phyloP scores from a whole-genome alignment of 2,329 filamentous ascomycete species.

The Catunica adiposa region DNA sequence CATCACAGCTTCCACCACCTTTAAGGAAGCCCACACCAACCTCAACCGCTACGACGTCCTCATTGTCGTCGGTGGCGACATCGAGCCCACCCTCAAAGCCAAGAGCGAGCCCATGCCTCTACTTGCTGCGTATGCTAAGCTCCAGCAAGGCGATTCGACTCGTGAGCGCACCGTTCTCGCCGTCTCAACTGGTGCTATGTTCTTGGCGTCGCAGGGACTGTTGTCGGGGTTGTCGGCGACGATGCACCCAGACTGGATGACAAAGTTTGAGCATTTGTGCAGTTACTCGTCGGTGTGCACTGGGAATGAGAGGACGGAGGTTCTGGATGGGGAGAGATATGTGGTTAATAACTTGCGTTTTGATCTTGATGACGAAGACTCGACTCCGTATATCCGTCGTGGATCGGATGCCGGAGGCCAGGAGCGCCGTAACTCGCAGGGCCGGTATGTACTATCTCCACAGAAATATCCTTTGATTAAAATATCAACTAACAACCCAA shows the following conservation, averaged over 20 bases:
- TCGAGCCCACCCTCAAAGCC: slow-evolving; percentile 45
- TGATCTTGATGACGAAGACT: slow-evolving; percentile 63
- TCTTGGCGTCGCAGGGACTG: slow-evolving; percentile 61
- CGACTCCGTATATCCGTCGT: slow-evolving; percentile 68
- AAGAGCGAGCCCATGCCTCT: slow-evolving; percentile 53
- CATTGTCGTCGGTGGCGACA: slow-evolving; percentile 57
- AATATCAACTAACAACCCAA: slow-evolving; percentile 15
- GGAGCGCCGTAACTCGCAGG: slow-evolving; percentile 43
- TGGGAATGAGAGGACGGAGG: slow-evolving; percentile 61
- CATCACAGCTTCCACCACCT: slow-evolving; percentile 58
- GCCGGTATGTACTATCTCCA: slow-evolving; percentile 30
- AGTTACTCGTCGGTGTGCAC: slow-evolving; percentile 55
- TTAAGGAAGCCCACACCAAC: slow-evolving; percentile 58
- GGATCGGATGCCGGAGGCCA: slow-evolving; percentile 37
- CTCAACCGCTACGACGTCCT: slow-evolving; percentile 66
- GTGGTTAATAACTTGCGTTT: slow-evolving; percentile 86
- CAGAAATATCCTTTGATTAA: slow-evolving; percentile 15
- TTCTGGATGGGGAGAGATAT: slow-evolving; percentile 65
- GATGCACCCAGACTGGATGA: slow-evolving; percentile 66
- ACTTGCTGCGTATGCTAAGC: slow-evolving; percentile 60
- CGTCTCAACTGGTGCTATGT: slow-evolving; percentile 62
- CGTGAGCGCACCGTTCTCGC: slow-evolving; percentile 70
- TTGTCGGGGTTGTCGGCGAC: slow-evolving; percentile 66
- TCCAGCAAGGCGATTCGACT: slow-evolving; percentile 62
- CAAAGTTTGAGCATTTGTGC: slow-evolving; percentile 66